Conservation (phyloP, 345 rosid genomes). For the Gossypium raimondii region DNA sequence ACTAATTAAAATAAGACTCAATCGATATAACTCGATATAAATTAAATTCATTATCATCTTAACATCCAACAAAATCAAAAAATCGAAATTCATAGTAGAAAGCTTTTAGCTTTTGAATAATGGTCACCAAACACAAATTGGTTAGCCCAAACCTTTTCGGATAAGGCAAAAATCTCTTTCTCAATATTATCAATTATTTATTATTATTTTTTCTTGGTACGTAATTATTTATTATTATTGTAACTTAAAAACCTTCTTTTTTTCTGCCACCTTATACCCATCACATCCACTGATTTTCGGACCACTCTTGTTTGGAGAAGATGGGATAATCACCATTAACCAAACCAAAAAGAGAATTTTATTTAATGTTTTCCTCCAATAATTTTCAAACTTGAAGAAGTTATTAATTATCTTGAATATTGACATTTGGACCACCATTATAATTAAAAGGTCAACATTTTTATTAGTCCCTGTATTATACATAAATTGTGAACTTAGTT, state of each 20-base stretch:
- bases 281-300: slow-evolving; percentile 3
- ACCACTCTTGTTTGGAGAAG: background rate
- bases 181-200: background rate
- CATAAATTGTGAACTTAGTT: no score
- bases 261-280: background rate
- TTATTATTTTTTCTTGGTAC: no score
- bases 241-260: background rate
- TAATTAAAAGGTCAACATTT: no score
- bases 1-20: no score
- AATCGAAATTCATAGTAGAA: no score
- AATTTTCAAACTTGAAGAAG: background rate
- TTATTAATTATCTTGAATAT: background rate
- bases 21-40: no score
- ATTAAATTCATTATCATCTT: no score
- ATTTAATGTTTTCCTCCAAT: background rate
- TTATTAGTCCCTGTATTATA: no score
- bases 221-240: background rate
- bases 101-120: background rate
- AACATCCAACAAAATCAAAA: no score
- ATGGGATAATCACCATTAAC: slow-evolving; percentile 1
- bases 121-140: slow-evolving; percentile 8
- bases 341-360: slow-evolving; percentile 8
- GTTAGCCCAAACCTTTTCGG: background rate
- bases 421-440: background rate
- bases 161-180: slow-evolving; percentile 20